Base-by-base conservation (phyloP, 805 yeast species). In the Starmerella sirachaensis region DNA sequence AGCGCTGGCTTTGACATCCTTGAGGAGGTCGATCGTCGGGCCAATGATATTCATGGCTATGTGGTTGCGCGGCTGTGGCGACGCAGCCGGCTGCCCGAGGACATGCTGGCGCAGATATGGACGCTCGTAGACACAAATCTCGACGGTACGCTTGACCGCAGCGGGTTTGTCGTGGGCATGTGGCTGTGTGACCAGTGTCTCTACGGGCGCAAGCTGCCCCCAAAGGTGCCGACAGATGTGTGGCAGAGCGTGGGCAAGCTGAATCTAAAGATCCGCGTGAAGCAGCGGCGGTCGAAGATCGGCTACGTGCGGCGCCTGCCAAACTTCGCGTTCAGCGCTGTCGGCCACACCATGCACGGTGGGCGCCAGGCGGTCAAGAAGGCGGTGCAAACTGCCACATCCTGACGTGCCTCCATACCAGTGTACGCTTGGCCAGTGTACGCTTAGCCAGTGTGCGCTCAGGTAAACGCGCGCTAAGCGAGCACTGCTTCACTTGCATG, bases 171-270 rank as follows among this genome's bases (percentile, higher is more conserved):
- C 22, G 88, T 86, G n/a, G 98, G 98, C 0, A 86, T 82, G 80
- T 91, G 98, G 98, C 60, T 86, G 4, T 86, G 91, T 2, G 99
- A 91, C 57, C 98, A 91, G 59, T 82, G 95, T 54, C 64, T 91
- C 11, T 91, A 88, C 55, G 98, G 98, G 0, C 66, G 93, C 27
- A 91, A 91, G 56, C 61, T 91, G 33, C 97, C 98, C 0, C 68
- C 71, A 42, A 59, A 59, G 26, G 71, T 91, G 5, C 75, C 70
- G 28, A 72, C 69, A 5, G 69, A 66, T 20, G 75, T 88, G 1
- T 91, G 97, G 97, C 69, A 72, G 29, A 80, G 93, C 56, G 80
- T 81, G 2, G 63, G 62, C 11, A 51, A 64, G 33, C 52, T 64
- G 28, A 62, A 63, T 32, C 62, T 64, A 31, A 52, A 58, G 42